Percentiles rank a stretch among this genome's conserved stretches.
Evolutionary conservation across 768 basidiomycete genomes (phyloP).

Genomic region (Lactarius tabidus): DNA sequence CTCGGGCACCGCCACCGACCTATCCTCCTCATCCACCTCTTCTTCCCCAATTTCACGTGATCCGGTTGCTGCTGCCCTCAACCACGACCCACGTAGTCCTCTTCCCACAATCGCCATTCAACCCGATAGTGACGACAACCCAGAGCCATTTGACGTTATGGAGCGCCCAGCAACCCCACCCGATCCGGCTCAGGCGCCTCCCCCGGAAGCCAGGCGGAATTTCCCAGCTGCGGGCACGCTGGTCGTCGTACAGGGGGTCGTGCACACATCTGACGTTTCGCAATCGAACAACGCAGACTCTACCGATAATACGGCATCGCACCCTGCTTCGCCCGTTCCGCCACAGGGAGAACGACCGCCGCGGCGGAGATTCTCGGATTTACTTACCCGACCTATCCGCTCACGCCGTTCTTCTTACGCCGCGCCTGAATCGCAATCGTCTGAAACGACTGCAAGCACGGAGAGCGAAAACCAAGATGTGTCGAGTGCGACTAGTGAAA

Average conservation of each 20-base stretch:
- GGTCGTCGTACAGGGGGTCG: slow-evolving; percentile 80
- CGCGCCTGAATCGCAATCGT: slow-evolving; percentile 15
- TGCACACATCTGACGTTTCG: slow-evolving; percentile 69
- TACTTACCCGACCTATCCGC: slow-evolving; percentile 20
- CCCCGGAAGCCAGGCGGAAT: slow-evolving; percentile 34
- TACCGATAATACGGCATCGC: slow-evolving; percentile 5
- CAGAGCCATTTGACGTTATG: slow-evolving; percentile 20
- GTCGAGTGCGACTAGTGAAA: slow-evolving; percentile 13
- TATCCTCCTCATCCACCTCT: slow-evolving; percentile 3
- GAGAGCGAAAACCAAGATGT: slow-evolving; percentile 13
- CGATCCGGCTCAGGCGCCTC: slow-evolving; percentile 28
- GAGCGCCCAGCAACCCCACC: slow-evolving; percentile 18
- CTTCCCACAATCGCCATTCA: neutral
- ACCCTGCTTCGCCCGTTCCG: slow-evolving; percentile 11
- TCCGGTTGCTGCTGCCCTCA: slow-evolving; percentile 22
- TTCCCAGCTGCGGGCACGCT: slow-evolving; percentile 75
- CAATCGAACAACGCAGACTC: slow-evolving; percentile 23
- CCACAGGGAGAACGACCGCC: slow-evolving; percentile 12
- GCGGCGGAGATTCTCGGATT: slow-evolving; percentile 17
- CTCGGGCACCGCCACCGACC: slow-evolving; percentile 7
- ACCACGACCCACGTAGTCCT: slow-evolving; percentile 18
- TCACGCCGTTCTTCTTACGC: slow-evolving; percentile 25
- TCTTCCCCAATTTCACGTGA: slow-evolving; percentile 17
- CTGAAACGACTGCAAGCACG: slow-evolving; percentile 8
- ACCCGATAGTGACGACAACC: slow-evolving; percentile 5